Conservation (phyloP, 768 basidiomycete genomes). For the Cubamyces lactineus region DNA sequence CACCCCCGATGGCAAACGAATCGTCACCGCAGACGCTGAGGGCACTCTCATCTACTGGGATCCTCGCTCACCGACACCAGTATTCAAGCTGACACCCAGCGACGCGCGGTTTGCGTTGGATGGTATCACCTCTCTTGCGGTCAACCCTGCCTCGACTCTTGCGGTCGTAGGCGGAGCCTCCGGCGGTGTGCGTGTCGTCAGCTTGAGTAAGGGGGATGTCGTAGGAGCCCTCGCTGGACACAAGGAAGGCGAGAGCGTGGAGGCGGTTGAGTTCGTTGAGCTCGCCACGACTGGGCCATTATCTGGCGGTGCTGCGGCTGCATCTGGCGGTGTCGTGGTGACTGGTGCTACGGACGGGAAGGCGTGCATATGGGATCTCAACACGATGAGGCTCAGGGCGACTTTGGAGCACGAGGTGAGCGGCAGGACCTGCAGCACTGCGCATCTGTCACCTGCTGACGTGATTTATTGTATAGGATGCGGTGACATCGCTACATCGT, state of each 20-base stretch:
- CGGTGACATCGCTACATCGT: conserved; percentile 77
- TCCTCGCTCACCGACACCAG: conserved; percentile 72
- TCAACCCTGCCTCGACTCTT: conserved; percentile 87
- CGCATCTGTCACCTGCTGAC: not conserved
- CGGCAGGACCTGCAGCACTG: conserved; percentile 12
- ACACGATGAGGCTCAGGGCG: conserved; percentile 80
- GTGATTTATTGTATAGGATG: conserved; percentile 58
- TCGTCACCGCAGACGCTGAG: conserved; percentile 84
- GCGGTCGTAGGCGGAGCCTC: conserved; percentile 87
- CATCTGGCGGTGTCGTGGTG: conserved; percentile 65
- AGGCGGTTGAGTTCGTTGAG: conserved; percentile 84
- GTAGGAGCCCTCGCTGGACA: conserved; percentile 82
- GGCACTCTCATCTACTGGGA: conserved; percentile 91
- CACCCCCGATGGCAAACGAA: conserved; percentile 91
- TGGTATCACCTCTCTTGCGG: conserved; percentile 84
- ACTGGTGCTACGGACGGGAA: conserved; percentile 95
- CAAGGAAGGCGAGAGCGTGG: conserved; percentile 84
- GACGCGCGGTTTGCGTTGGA: conserved; percentile 79
- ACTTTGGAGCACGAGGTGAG: conserved; percentile 82
- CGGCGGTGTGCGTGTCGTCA: conserved; percentile 87
- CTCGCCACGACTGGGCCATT: conserved; percentile 54
- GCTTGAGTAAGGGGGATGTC: conserved; percentile 83
- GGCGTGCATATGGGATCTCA: conserved; percentile 92
- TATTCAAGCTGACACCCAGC: conserved; percentile 76
- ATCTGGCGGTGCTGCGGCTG: conserved; percentile 45